Evolutionary conservation across 805 yeast species (phyloP), one percentile per base, ranked within the genome.

Genomic region (Candida dendrica): DNA sequence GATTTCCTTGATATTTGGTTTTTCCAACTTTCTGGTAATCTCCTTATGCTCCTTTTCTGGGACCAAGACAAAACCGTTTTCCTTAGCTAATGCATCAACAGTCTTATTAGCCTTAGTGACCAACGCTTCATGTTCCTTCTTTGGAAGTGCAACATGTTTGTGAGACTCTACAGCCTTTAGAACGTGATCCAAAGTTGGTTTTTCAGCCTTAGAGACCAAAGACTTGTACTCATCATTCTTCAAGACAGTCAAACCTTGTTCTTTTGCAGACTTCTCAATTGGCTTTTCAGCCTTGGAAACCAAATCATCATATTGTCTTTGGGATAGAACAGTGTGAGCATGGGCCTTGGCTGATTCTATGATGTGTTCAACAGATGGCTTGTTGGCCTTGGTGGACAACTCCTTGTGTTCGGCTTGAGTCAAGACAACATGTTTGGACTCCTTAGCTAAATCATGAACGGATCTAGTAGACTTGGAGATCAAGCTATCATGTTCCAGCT

Each of bases 1-100:
- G 11, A 56, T 29, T 17, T 42, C 52, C 4, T 49, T 46, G 9
- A 22, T 18, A 4, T 53, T 35, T n/a, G 64, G 65, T 10, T 46
- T 40, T 20, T 52, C 46, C 7, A 50, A 43, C 6, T 39, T 37
- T 1, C 42, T 27, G 24, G 37, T 10, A 13, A 51, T 17, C 15
- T 42, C 47, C 5, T 42, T 24, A 30, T 40, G 35, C 1, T 47
- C 52, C 15, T 34, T 34, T 3, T 34, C n/a, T 6, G 42, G 36
- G 6, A 51, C 6, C 13, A 50, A 36, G n/a, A 38, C 41, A 6
- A 36, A 17, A 2, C 34, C 32, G 7, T 43, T 38, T 20, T 47
- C 53, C 7, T 24, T n/a, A 9, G 57, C 59, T 33, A 41, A 35
- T 1, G 42, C 51, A 6, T 51, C 49, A 18, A 49, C 15, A 1